Evolutionary conservation across 257 asterid species (phyloP), one percentile per base, ranked within the genome.

Genomic region (Solanum chilense): DNA sequence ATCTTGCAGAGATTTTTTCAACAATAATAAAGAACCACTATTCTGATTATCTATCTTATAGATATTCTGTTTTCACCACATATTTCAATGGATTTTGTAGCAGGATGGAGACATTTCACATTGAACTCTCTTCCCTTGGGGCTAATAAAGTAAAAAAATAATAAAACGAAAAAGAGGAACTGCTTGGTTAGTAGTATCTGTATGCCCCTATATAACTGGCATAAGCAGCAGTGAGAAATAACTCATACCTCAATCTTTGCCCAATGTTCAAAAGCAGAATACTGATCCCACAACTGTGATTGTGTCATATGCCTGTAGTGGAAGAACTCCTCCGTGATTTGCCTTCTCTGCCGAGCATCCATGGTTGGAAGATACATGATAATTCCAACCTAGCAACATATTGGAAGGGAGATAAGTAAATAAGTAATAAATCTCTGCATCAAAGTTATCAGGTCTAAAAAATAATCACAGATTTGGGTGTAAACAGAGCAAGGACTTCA

Each of bases 291-390:
- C 91, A 97, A 91, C 23, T 86, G 90, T 69, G 84, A 89, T 86
- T 91, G 96, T 23, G 99, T 85, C 92, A 97, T 89, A 83, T 74
- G 92, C 87, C 98, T 92, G 91, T 95, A 97, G 92, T 94, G 97
- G 91, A 97, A 97, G 88, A 97, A 97, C 76, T 94, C 95, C 86
- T 97, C 99, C 1, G 98, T 97, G 76, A 97, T 96, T 80, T 93
- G 89, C 91, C 93, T 97, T 88, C 99, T 92, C 90, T 94, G 92
- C 56, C 99, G 96, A 86, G 97, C 91, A 89, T 97, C 99, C 89
- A 44, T 83, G 45, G 99, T 95, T 23, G 99, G 99, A 86, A 97
- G 99, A 94, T 97, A 97, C 99, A 97, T 97, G 47, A 97, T 97
- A 86, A 97, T 95, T 85, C 99, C 99, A 87, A 97, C 96, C 99